Conservation (phyloP, 2,329 filamentous ascomycete species). For the Aspergillus persii region DNA sequence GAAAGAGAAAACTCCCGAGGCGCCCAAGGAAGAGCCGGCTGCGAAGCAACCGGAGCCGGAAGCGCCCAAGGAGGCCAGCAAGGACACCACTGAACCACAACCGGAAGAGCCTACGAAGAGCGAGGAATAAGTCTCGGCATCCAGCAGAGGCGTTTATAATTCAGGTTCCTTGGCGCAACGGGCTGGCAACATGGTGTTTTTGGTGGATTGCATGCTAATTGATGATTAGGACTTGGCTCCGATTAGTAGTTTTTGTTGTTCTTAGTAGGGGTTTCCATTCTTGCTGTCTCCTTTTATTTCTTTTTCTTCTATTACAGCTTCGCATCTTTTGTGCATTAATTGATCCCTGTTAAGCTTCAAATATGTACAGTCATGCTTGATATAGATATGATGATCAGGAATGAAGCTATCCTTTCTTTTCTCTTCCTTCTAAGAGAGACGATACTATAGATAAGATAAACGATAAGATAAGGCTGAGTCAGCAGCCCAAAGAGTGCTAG, state of each 20-base stretch:
- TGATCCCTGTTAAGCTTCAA: background rate
- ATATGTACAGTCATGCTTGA: background rate
- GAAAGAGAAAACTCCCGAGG: slow-evolving; percentile 16
- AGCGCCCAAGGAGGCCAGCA: slow-evolving; percentile 16
- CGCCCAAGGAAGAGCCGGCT: slow-evolving; percentile 14
- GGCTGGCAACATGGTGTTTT: slow-evolving; percentile 38
- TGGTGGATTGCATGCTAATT: slow-evolving; percentile 19
- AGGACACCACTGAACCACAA: slow-evolving; percentile 23
- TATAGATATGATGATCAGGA: background rate
- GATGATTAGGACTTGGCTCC: slow-evolving; percentile 2
- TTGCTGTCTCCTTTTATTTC: background rate
- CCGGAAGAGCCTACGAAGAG: slow-evolving; percentile 34
- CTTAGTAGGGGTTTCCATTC: background rate
- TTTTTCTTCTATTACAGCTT: background rate
- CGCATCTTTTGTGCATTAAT: background rate
- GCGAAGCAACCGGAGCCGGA: slow-evolving; percentile 10
- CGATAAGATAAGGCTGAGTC: background rate
- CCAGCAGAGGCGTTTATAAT: slow-evolving; percentile 22
- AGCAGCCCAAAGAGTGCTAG: slow-evolving; percentile 28
- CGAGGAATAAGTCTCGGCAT: slow-evolving; percentile 23
- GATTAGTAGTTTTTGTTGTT: slow-evolving; percentile 1
- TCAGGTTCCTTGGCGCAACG: slow-evolving; percentile 34
- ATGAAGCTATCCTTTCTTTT: background rate
- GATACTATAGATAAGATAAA: too few relatives aligned
- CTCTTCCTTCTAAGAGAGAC: too few relatives aligned